phyloP scores from a whole-genome alignment of 2,329 filamentous ascomycete species.

The Cladosporium halotolerans region DNA sequence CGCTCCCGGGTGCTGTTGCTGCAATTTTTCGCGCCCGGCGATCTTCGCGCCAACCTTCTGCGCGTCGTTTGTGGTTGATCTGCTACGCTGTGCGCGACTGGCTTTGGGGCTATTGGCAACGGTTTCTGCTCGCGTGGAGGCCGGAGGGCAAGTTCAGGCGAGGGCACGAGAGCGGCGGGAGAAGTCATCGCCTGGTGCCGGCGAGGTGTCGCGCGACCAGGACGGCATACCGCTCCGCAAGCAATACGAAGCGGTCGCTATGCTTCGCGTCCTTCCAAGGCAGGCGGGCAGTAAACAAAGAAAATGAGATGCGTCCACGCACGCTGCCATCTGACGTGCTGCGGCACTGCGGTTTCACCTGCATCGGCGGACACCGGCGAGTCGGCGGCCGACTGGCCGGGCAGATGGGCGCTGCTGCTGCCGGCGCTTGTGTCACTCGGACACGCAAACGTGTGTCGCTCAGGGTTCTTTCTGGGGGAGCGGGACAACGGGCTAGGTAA shows the following conservation, averaged over 20 bases:
- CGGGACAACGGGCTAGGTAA: not conserved
- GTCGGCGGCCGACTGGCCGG: not conserved
- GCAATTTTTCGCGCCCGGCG: no score
- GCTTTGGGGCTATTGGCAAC: slow-evolving; percentile 5
- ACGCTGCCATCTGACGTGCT: not conserved
- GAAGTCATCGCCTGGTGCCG: no score
- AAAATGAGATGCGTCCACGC: not conserved
- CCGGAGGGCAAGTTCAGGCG: not conserved
- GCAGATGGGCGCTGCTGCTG: not conserved
- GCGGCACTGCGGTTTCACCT: slow-evolving; percentile 3
- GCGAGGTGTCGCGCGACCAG: no score
- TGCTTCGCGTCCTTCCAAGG: no score
- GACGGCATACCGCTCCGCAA: no score
- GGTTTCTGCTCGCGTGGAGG: slow-evolving; percentile 5
- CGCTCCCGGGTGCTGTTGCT: no score
- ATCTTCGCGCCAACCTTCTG: no score
- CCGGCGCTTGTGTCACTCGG: slow-evolving; percentile 11
- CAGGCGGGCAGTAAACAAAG: no score
- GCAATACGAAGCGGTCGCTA: no score
- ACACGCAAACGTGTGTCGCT: not conserved
- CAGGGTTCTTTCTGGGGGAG: slow-evolving; percentile 8
- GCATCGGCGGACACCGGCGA: not conserved
- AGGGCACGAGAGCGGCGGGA: no score
- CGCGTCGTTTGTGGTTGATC: no score
- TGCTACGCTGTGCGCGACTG: not conserved